Percentiles rank a stretch among this genome's conserved stretches.
These are phyloP conservation scores for Poterioochromonas sp. DNA, from an alignment of 352 stramenopile species.

Conservation along the genomic window DNA sequence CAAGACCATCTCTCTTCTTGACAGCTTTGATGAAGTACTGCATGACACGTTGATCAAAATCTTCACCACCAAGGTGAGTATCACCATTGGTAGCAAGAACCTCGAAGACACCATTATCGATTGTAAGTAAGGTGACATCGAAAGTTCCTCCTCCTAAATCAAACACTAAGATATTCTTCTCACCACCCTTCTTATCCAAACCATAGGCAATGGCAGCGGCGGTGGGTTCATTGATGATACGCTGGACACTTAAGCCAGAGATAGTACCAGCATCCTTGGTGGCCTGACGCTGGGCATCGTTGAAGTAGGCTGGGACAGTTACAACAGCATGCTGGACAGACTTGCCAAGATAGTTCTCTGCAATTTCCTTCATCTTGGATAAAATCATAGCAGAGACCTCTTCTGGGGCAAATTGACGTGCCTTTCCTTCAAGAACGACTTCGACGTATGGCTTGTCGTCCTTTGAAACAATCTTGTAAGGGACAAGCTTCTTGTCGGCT, in stretches of 20 bases:
- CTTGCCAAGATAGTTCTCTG: conserved; percentile 93
- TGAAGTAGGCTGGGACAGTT: conserved; percentile 99
- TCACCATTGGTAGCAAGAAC: conserved; percentile 97
- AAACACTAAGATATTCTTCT: conserved; percentile 83
- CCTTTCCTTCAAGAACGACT: conserved; percentile 75
- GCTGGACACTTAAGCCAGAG: conserved; percentile 88
- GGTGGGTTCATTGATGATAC: conserved; percentile 99
- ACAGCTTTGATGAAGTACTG: conserved; percentile 99
- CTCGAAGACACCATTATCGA: conserved; percentile 97
- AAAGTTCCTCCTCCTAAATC: conserved; percentile 83
- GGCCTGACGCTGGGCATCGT: conserved; percentile 97
- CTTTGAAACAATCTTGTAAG: conserved; percentile 88
- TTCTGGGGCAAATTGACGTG: conserved; percentile 81
- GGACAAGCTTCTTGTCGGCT: conserved; percentile 93
- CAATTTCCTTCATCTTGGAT: conserved; percentile 97
- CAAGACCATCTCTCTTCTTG: conserved; percentile 88
- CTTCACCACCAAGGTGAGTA: conserved; percentile 96
- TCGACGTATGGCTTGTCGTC: conserved; percentile 80
- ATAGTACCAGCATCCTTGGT: conserved; percentile 99
- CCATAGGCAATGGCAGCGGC: conserved; percentile 84
- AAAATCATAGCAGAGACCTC: conserved; percentile 99
- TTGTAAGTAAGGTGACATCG: conserved; percentile 96
- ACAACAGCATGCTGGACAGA: conserved; percentile 92
- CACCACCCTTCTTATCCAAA: conserved; percentile 73
- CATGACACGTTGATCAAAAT: conserved; percentile 70